These are phyloP conservation scores for Backusella westeae DNA, from an alignment of 192 early-diverging fungal genomes.

Conservation along the genomic window DNA sequence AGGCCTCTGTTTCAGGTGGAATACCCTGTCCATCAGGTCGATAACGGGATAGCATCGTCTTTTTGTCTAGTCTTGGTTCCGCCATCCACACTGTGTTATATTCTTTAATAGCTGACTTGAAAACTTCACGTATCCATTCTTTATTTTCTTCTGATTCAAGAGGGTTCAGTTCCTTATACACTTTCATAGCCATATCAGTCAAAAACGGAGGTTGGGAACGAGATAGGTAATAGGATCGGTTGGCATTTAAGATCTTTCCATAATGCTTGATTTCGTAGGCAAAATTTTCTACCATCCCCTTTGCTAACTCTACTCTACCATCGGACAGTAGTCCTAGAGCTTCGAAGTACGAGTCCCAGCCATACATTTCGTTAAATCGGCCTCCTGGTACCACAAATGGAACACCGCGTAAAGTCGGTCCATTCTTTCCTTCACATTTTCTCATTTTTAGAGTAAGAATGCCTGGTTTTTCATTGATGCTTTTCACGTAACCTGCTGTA, in stretches of 20 bases:
- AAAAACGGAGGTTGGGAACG: constrained; percentile 98
- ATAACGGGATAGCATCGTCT: constrained; percentile 80
- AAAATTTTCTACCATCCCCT: constrained; percentile 98
- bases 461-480: constrained; percentile 85
- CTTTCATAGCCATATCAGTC: constrained; percentile 91
- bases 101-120: constrained; percentile 86
- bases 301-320: constrained; percentile 79
- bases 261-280: constrained; percentile 97
- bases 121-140: constrained; percentile 66
- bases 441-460: constrained; percentile 82
- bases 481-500: constrained; percentile 88
- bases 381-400: constrained; percentile 98
- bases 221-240: constrained; percentile 94
- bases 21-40: constrained; percentile 90
- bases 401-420: constrained; percentile 62
- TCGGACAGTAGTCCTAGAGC: constrained; percentile 85
- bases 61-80: constrained; percentile 70
- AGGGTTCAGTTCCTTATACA: constrained; percentile 63
- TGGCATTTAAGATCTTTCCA: constrained; percentile 98
- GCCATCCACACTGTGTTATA: constrained; percentile 91
- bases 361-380: constrained; percentile 99
- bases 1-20: constrained; percentile 96
- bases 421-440: constrained; percentile 42
- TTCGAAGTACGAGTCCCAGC: constrained; percentile 98
- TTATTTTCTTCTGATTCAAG: constrained; percentile 54